A percentile compares a stretch with the other conserved stretches of the same genome.
Conservation (phyloP, 345 rosid genomes). For the Salix arbutifolia region DNA sequence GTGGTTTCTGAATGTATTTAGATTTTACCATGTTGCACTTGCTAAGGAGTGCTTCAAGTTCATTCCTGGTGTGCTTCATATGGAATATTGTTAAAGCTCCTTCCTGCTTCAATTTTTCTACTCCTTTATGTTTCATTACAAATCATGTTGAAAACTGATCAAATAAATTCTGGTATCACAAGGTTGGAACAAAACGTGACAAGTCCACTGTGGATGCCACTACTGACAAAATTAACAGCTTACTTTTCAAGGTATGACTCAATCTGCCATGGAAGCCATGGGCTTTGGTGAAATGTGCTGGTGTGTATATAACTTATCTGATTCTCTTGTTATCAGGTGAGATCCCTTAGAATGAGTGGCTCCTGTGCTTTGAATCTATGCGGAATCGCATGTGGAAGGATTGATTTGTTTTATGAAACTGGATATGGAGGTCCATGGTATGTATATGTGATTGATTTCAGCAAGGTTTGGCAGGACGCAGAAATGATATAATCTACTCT, state of each 20-base stretch:
- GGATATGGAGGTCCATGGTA: conserved; percentile 98
- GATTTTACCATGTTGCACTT: neutral
- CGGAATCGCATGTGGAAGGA: conserved; percentile 86
- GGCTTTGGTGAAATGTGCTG: neutral
- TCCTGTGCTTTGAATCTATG: conserved; percentile 95
- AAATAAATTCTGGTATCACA: conserved; percentile 23
- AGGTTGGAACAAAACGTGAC: conserved; percentile 85
- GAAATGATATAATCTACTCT: conserved; percentile 3
- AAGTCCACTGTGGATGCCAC: conserved; percentile 59
- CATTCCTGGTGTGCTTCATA: neutral
- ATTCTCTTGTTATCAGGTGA: conserved; percentile 52
- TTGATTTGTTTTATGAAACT: conserved; percentile 69
- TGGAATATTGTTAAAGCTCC: neutral
- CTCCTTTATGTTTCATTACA: neutral
- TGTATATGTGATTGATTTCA: neutral
- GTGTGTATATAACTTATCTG: neutral
- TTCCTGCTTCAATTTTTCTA: neutral
- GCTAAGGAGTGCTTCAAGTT: neutral
- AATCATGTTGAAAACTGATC: conserved; percentile 15
- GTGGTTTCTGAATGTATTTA: neutral
- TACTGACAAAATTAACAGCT: conserved; percentile 70
- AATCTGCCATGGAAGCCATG: neutral
- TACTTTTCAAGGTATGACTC: conserved; percentile 67
- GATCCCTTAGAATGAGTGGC: conserved; percentile 89
- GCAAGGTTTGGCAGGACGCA: neutral